These are phyloP conservation scores for Lactuca sativa DNA, from an alignment of 129 eudicot species.

Conservation along the genomic window DNA sequence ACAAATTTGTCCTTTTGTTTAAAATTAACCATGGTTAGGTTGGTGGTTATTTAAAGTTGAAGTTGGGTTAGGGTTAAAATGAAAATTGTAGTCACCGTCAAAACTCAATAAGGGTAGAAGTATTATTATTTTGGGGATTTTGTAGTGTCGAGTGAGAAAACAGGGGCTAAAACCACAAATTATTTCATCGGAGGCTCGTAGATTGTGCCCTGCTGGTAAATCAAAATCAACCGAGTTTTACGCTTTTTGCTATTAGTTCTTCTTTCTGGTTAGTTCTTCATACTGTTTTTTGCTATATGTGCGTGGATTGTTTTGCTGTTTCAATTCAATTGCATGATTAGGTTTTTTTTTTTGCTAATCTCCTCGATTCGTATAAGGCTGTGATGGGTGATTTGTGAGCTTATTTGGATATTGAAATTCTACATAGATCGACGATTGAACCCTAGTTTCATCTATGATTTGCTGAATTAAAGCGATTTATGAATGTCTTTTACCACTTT, in stretches of 20 bases:
- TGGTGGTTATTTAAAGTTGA: not conserved
- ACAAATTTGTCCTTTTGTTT: not conserved
- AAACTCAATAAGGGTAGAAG: not conserved
- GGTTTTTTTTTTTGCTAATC: slow-evolving; percentile 19
- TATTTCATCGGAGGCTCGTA: slow-evolving; percentile 19
- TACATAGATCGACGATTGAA: slow-evolving; percentile 17
- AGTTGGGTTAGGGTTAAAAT: slow-evolving; percentile 19
- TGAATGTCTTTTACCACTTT: not conserved
- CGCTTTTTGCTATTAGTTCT: slow-evolving; percentile 25
- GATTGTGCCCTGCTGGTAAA: slow-evolving; percentile 6
- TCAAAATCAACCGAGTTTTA: slow-evolving; percentile 18
- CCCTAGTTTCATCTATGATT: slow-evolving; percentile 20
- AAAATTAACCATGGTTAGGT: slow-evolving; percentile 27
- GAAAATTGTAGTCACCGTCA: slow-evolving; percentile 6
- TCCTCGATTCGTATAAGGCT: slow-evolving; percentile 8
- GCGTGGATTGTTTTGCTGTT: not conserved
- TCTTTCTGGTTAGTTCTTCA: slow-evolving; percentile 24
- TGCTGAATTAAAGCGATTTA: slow-evolving; percentile 2
- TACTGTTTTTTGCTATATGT: slow-evolving; percentile 9
- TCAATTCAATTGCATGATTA: slow-evolving; percentile 16
- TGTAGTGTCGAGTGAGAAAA: slow-evolving; percentile 18
- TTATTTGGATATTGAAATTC: slow-evolving; percentile 1
- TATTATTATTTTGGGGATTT: slow-evolving; percentile 14
- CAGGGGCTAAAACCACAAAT: slow-evolving; percentile 26
- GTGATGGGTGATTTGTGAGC: slow-evolving; percentile 15